Base-by-base conservation (phyloP, 345 rosid genomes). In the Boechera stricta region DNA sequence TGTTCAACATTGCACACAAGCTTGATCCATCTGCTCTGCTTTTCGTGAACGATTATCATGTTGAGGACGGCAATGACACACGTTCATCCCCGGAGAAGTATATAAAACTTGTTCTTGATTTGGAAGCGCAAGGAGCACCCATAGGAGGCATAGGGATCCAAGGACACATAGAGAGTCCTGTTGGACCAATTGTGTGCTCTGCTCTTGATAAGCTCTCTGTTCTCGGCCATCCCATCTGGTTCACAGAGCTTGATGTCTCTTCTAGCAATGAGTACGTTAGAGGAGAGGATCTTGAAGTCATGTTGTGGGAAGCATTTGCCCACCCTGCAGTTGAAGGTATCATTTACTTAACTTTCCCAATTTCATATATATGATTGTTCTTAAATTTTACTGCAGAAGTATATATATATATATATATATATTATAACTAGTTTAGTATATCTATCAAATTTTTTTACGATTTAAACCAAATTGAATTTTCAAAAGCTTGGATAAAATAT, bases 21-120 rank as follows among this genome's bases (percentile, higher is more conserved):
- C 83, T 91, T 33, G 97, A 94, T 71, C 86, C 90, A 21, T 87
- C 91, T 18, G 84, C 96, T 52, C 32, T 77, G 67, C 86, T 94
- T 0, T 94, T 94, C 41, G 97, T 91, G 56, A 94, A 94, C 58
- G 98, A 94, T 81, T 94, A 88, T 66, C 97, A 94, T 69, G 74
- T 91, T 31, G 98, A 89, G 70, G 97, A 91, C 44, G 96, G 97
- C 0, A 68, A 78, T 51, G 98, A 94, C 71, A 15, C 87, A 47
- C 82, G 86, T 54, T 91, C 98, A 35, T 80, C 85, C 2, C 93
- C 97, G 0, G 94, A 89, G 29, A 90, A 83, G 84, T 94, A 91
- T 68, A 83, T 85, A 16, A 77, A 81, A 47, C 90, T 81, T 8
- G 83, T 90, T 70, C 86, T 87, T 52, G 83, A 84, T 77, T 78